Evolutionary conservation across 176 grass and related monocot genomes (phyloP).

Genomic region (Eragrostis nindensis): DNA sequence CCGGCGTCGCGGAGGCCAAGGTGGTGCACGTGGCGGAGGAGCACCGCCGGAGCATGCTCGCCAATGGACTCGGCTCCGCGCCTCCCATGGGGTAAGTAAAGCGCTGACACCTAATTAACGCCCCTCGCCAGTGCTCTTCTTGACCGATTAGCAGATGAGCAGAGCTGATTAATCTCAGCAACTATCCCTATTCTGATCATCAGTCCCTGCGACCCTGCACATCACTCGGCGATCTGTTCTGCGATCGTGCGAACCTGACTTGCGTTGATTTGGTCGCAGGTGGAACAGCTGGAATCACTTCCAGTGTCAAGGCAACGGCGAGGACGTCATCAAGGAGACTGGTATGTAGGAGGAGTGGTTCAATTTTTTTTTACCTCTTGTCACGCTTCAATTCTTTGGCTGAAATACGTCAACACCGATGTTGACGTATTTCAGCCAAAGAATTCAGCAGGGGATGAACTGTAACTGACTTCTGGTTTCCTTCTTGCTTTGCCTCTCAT

Average conservation of each 20-base stretch:
- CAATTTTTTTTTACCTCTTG: too few relatives aligned
- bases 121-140: background rate
- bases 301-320: conserved; percentile 61
- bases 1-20: conserved; percentile 8
- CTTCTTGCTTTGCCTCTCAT: background rate
- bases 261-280: conserved; percentile 19
- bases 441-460: background rate
- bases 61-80: conserved; percentile 68
- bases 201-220: background rate
- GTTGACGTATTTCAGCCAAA: too few relatives aligned
- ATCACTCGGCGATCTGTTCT: background rate
- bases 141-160: background rate
- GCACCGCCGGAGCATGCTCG: conserved; percentile 70
- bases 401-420: too few relatives aligned
- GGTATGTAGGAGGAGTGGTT: too few relatives aligned
- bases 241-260: background rate
- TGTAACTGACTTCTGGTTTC: background rate
- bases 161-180: background rate
- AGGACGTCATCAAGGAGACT: conserved; percentile 70
- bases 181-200: background rate
- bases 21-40: conserved; percentile 48
- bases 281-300: conserved; percentile 99
- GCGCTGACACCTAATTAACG: background rate
- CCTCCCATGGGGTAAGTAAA: conserved; percentile 86
- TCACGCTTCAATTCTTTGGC: too few relatives aligned